These are phyloP conservation scores for Triticum monococcum DNA, from an alignment of 176 grass and related monocot species.

Conservation along the genomic window DNA sequence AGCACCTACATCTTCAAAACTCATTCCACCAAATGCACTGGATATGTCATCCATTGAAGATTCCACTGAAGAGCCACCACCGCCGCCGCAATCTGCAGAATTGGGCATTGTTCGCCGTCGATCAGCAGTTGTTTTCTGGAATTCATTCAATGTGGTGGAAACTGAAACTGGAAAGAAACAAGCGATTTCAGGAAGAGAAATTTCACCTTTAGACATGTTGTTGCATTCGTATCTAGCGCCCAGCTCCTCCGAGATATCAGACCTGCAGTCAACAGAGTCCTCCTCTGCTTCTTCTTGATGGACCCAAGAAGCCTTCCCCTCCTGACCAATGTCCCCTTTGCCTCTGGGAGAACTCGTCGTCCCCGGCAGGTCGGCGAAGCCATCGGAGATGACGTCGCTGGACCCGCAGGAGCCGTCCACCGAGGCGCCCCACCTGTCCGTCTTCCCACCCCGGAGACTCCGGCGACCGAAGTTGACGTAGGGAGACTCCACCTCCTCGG, in stretches of 20 bases:
- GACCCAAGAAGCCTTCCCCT: background rate
- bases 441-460: background rate
- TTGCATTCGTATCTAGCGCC: background rate
- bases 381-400: constrained; percentile 45
- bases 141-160: background rate
- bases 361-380: constrained; percentile 1
- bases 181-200: constrained; percentile 9
- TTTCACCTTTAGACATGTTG: constrained; percentile 23
- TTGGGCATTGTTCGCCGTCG: background rate
- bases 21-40: constrained; percentile 36
- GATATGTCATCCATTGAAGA: constrained; percentile 53
- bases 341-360: background rate
- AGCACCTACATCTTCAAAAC: constrained; percentile 38
- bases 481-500: constrained; percentile 47
- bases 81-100: background rate
- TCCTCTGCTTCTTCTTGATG: constrained; percentile 7
- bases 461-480: constrained; percentile 44
- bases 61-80: background rate
- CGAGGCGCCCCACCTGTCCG: constrained; percentile 16
- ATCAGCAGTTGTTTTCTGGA: background rate
- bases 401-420: constrained; percentile 50
- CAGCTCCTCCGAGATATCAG: constrained; percentile 36
- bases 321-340: background rate
- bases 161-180: background rate
- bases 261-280: constrained; percentile 31